Evolutionary conservation across 768 basidiomycete genomes (phyloP), one percentile per base, ranked within the genome.

Genomic region (Gymnopilus junonius): DNA sequence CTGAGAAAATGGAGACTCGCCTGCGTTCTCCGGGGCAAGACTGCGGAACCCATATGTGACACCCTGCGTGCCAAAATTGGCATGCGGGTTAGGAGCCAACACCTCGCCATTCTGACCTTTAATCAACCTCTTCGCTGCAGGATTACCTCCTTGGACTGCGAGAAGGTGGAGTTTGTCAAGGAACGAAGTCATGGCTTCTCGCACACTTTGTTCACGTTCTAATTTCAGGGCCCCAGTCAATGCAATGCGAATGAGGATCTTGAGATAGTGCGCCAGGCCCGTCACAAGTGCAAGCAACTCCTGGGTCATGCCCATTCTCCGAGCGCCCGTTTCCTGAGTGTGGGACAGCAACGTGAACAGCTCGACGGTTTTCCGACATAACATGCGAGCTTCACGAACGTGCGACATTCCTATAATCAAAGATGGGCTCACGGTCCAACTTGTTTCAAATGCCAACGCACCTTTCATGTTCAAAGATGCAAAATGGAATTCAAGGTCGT

Each of bases 361-460:
- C 79, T 99, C 97, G 69, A 99, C 97, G 2, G 97, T 97, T 79
- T 99, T 99, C 65, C 97, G 92, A 78, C 97, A 99, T 21, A 99
- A 87, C 91, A 98, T 94, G 63, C 97, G 91, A 43, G 97, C 96
- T 82, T 99, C 97, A 39, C 97, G 90, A 59, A 98, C 93, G 78
- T 99, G 97, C 37, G 96, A 94, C 93, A 98, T 96, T 63, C 95
- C 95, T 97, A 66, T 43, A 43, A 40, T 43, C 25, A 31, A n/a
- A 12, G 37, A 10, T 55, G 46, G 40, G 48, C 25, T 29, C 35
- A 57, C n/a, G n/a, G n/a, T 48, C 43, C 55, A 48, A 57, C 23
- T 37, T 7, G 21, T 35, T 45, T 25, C 55, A 20, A 21, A 37
- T 3, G n/a, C 25, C 56, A 42, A 79, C 85, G 64, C 69, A 97